phyloP scores from a whole-genome alignment of 1,284 basidiomycete species.

The Meira nashicola region DNA sequence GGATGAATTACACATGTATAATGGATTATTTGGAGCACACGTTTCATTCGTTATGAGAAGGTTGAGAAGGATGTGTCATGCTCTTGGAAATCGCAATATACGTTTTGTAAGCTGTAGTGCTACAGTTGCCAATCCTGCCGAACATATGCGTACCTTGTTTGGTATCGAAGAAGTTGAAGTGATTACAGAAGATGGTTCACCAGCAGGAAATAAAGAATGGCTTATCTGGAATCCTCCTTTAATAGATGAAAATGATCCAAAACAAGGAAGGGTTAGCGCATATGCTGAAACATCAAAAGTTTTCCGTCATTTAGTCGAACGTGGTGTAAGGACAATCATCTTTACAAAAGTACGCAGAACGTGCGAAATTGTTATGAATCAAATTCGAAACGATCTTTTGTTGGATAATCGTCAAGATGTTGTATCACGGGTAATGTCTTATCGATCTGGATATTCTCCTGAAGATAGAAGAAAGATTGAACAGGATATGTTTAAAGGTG shows the following conservation, averaged over 20 bases:
- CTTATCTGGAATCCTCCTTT: conserved; percentile 60
- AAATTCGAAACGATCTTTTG: conserved; percentile 67
- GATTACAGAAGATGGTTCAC: conserved; percentile 76
- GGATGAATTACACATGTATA: conserved; percentile 78
- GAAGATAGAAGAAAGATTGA: conserved; percentile 80
- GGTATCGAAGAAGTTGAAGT: conserved; percentile 66
- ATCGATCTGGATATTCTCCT: conserved; percentile 68
- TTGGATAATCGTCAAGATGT: conserved; percentile 73
- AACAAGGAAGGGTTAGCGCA: conserved; percentile 63
- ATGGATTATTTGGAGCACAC: conserved; percentile 45
- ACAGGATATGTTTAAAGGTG: conserved; percentile 76
- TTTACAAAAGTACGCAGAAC: conserved; percentile 81
- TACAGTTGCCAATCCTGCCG: conserved; percentile 70
- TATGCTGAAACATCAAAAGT: conserved; percentile 69
- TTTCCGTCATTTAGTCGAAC: conserved; percentile 75
- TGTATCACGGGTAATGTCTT: conserved; percentile 71
- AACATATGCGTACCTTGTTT: conserved; percentile 44
- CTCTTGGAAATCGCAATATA: conserved; percentile 70
- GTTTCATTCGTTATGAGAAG: conserved; percentile 47
- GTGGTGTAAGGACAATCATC: conserved; percentile 73
- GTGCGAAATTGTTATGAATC: conserved; percentile 79
- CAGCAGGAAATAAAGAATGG: conserved; percentile 67
- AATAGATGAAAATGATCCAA: conserved; percentile 62
- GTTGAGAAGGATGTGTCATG: conserved; percentile 72
- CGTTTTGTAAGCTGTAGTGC: conserved; percentile 83